A percentile compares a stretch with the other conserved stretches of the same genome.
These are phyloP conservation scores for Halophytophthora polymorphica DNA, from an alignment of 352 stramenopile species.

Conservation along the genomic window DNA sequence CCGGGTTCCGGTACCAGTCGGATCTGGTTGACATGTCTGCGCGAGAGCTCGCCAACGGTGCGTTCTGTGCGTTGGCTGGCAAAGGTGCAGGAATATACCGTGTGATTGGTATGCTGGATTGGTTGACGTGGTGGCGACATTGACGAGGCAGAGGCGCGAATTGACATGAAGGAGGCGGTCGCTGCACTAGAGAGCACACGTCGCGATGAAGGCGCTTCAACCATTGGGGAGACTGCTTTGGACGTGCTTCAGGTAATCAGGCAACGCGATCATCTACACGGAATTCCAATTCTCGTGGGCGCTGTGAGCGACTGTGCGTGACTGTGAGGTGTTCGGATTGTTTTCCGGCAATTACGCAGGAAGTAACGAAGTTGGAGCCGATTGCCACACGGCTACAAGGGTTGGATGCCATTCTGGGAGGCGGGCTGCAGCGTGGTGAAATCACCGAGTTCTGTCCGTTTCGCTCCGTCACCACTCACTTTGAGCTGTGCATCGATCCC, in stretches of 20 bases:
- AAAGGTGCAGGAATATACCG: neutral
- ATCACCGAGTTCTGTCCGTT: slow-evolving; percentile 73
- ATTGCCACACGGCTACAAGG: slow-evolving; percentile 43
- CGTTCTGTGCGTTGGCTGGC: neutral
- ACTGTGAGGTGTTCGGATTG: neutral
- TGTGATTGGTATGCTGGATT: neutral
- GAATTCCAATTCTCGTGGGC: neutral
- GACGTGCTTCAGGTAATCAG: slow-evolving; percentile 38
- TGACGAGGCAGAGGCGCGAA: slow-evolving; percentile 34
- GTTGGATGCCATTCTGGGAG: slow-evolving; percentile 60
- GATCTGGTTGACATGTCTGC: slow-evolving; percentile 49
- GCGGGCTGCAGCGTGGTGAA: slow-evolving; percentile 64
- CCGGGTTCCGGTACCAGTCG: slow-evolving; percentile 55
- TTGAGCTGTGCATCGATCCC: neutral
- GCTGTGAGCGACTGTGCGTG: neutral
- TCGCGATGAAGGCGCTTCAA: neutral
- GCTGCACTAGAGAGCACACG: slow-evolving; percentile 23
- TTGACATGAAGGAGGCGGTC: slow-evolving; percentile 36
- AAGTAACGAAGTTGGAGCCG: slow-evolving; percentile 22
- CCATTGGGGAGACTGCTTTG: slow-evolving; percentile 38
- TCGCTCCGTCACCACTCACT: neutral
- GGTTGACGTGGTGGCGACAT: neutral
- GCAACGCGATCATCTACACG: neutral
- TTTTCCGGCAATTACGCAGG: slow-evolving; percentile 10
- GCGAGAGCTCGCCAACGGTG: slow-evolving; percentile 60